Percentiles rank a stretch among this genome's conserved stretches.
Conservation (phyloP, 2,329 filamentous ascomycete species). For the Atkinsonella hypoxylon region DNA sequence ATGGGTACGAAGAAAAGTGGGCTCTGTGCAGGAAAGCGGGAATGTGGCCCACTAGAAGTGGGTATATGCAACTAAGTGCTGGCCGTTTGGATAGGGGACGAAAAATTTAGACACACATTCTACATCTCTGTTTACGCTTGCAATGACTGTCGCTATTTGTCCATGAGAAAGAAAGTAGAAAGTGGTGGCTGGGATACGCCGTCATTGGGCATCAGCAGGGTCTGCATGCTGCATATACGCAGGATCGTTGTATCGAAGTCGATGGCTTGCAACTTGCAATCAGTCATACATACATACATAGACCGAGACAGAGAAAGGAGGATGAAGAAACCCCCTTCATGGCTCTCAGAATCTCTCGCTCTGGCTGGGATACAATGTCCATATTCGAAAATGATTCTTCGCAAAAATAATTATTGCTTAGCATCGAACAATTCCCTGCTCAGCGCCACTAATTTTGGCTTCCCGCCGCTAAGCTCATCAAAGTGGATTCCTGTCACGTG, state of each 20-base stretch:
- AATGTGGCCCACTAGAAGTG: not conserved
- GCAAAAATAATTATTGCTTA: too few relatives aligned
- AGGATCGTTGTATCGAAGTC: not conserved
- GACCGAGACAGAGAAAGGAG: too few relatives aligned
- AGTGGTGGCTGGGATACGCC: not conserved
- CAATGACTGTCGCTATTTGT: not conserved
- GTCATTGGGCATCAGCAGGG: not conserved
- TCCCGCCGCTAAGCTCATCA: not conserved
- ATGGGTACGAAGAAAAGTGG: slow-evolving; percentile 5
- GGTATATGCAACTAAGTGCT: slow-evolving; percentile 2
- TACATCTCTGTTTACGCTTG: not conserved
- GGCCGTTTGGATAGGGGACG: not conserved
- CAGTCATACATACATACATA: too few relatives aligned
- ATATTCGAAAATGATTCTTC: too few relatives aligned
- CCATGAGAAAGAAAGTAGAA: not conserved
- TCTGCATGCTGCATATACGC: not conserved
- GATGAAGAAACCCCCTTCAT: too few relatives aligned
- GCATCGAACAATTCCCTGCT: not conserved
- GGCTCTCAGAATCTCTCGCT: too few relatives aligned
- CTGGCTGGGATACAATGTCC: too few relatives aligned
- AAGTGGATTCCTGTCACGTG: slow-evolving; percentile 15
- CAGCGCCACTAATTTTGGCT: not conserved
- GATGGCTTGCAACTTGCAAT: not conserved
- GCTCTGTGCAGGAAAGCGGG: not conserved
- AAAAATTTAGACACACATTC: not conserved